Conservation (phyloP, 2,329 filamentous ascomycete species). For the Berkeleyomyces basicola region DNA sequence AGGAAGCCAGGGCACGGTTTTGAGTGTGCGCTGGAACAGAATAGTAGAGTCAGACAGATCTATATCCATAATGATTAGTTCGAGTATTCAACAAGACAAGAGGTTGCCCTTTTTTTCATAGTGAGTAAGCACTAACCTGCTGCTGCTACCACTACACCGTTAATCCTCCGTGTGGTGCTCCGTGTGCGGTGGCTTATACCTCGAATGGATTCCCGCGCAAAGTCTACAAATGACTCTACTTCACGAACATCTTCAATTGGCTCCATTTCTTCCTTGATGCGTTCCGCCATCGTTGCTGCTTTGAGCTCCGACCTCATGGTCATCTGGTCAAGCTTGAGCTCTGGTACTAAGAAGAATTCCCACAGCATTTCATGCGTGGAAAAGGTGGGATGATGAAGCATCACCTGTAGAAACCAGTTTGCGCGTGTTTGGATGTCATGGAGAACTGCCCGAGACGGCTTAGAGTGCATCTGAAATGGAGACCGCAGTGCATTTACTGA, state of each 20-base stretch:
- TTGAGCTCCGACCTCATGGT: conserved; percentile 76
- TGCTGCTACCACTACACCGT: conserved; percentile 35
- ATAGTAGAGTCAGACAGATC: conserved; percentile 53
- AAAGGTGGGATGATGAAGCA: conserved; percentile 82
- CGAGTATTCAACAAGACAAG: background rate
- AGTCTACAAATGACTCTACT: conserved; percentile 82
- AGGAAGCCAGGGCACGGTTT: conserved; percentile 51
- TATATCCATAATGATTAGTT: conserved; percentile 17
- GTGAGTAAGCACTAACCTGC: conserved; percentile 8
- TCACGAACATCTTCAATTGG: conserved; percentile 71
- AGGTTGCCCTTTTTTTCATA: background rate
- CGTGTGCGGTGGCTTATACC: conserved; percentile 70
- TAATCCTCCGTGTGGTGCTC: conserved; percentile 64
- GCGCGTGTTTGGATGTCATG: conserved; percentile 76
- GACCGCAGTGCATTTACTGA: conserved; percentile 60
- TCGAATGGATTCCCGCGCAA: conserved; percentile 78
- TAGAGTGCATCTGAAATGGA: conserved; percentile 84
- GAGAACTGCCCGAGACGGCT: conserved; percentile 71
- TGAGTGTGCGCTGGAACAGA: conserved; percentile 34
- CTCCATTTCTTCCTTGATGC: conserved; percentile 73
- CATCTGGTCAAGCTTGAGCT: conserved; percentile 81
- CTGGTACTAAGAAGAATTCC: conserved; percentile 96
- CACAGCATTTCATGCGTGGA: conserved; percentile 93
- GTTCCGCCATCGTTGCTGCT: conserved; percentile 65
- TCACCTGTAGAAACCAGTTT: conserved; percentile 73